Evolutionary conservation across 139 green algal species (phyloP).

Genomic region (Chloropicon primus): DNA sequence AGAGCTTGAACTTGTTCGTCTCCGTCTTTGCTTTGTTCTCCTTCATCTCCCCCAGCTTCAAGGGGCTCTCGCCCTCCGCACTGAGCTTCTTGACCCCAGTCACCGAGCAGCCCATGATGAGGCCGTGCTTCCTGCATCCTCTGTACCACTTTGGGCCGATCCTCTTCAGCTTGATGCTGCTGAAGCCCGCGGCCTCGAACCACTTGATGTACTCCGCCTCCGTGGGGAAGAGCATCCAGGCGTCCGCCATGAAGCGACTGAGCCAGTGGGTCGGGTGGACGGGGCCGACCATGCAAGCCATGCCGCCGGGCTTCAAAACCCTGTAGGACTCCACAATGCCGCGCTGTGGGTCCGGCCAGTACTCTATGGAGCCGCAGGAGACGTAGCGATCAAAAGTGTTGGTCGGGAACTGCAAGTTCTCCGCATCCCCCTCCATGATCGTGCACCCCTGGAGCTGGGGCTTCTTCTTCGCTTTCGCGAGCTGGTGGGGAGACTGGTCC

Average conservation of each 20-base stretch:
- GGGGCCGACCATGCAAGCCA: conserved; percentile 82
- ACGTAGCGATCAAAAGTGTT: conserved; percentile 86
- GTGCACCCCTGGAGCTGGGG: conserved; percentile 66
- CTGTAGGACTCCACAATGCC: conserved; percentile 55
- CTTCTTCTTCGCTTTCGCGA: conserved; percentile 79
- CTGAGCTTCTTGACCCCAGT: conserved; percentile 57
- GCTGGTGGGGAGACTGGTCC: conserved; percentile 86
- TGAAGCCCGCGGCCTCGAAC: conserved; percentile 78
- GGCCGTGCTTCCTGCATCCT: conserved; percentile 74
- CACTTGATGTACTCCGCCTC: conserved; percentile 92
- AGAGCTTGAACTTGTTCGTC: conserved; percentile 51
- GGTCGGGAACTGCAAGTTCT: conserved; percentile 77
- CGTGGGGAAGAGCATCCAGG: conserved; percentile 94
- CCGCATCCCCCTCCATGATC: conserved; percentile 88
- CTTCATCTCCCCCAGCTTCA: conserved; percentile 48
- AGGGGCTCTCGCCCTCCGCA: conserved; percentile 46
- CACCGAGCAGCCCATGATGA: conserved; percentile 96
- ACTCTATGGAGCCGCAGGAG: conserved; percentile 72
- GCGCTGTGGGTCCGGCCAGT: conserved; percentile 86
- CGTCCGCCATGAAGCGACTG: conserved; percentile 70
- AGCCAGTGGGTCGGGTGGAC: conserved; percentile 81
- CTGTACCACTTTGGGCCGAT: conserved; percentile 92
- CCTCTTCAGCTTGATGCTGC: conserved; percentile 75
- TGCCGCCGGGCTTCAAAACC: conserved; percentile 76
- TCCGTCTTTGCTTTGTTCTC: conserved; percentile 38